phyloP scores from a whole-genome alignment of 371 early-diverging fungal genomes.

The Mucor velutinosus region DNA sequence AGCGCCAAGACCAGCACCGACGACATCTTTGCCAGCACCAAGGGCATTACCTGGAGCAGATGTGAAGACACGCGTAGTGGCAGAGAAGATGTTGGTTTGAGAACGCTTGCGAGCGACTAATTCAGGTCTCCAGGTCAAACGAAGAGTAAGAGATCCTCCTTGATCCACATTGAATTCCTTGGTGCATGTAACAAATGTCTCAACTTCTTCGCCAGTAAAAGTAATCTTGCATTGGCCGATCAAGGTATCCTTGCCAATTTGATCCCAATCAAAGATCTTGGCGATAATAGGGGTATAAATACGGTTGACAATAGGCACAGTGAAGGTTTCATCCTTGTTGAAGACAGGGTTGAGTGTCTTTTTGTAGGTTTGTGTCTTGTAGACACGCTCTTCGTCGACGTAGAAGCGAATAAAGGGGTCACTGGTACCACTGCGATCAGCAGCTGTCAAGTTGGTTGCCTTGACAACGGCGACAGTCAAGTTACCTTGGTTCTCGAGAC shows the following conservation, averaged over 20 bases:
- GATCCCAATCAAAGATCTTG: constrained; percentile 85
- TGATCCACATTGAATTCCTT: constrained; percentile 27
- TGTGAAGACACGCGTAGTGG: constrained; percentile 48
- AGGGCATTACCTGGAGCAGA: constrained; percentile 43
- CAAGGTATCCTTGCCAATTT: constrained; percentile 64
- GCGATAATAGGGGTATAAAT: constrained; percentile 54
- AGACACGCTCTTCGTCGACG: constrained; percentile 74
- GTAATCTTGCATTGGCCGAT: constrained; percentile 47
- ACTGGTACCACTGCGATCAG: constrained; percentile 66
- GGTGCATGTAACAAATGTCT: constrained; percentile 43
- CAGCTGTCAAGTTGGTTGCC: constrained; percentile 48
- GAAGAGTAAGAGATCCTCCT: constrained; percentile 33
- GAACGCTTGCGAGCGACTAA: constrained; percentile 46
- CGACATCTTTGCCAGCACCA: constrained; percentile 39
- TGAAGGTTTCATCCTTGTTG: constrained; percentile 69
- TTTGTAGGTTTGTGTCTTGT: constrained; percentile 79
- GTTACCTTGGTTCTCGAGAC: constrained; percentile 55
- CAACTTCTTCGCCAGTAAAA: constrained; percentile 33
- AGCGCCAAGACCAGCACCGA: constrained; percentile 42
- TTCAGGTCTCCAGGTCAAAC: constrained; percentile 52
- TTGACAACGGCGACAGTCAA: constrained; percentile 47
- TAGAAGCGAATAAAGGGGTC: constrained; percentile 85
- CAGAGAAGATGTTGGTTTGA: constrained; percentile 38
- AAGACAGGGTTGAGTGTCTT: constrained; percentile 85
- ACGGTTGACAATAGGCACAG: constrained; percentile 64